Evolutionary conservation across 768 basidiomycete genomes (phyloP).

Genomic region (Pleurotus cornucopiae): DNA sequence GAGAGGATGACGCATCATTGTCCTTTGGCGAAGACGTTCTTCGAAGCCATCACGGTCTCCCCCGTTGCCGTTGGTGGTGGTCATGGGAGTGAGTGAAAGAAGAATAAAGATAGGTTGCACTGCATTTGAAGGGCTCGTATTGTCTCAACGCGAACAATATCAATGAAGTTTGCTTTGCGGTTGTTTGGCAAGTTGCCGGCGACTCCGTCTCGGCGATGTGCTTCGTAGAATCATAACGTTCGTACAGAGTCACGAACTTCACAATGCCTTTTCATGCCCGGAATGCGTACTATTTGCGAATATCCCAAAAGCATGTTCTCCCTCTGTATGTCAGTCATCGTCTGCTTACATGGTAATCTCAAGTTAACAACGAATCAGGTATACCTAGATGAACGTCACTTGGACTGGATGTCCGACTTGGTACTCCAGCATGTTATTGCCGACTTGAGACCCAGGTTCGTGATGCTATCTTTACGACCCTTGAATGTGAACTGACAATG

Average conservation of each 20-base stretch:
- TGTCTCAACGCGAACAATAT: background rate
- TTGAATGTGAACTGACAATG: background rate
- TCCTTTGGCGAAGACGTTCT: slow-evolving; percentile 39
- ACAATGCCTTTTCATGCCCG: slow-evolving; percentile 64
- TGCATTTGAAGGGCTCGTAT: background rate
- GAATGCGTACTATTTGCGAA: slow-evolving; percentile 80
- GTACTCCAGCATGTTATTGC: slow-evolving; percentile 77
- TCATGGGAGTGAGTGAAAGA: background rate
- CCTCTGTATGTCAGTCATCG: slow-evolving; percentile 64
- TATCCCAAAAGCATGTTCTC: slow-evolving; percentile 68
- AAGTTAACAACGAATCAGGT: slow-evolving; percentile 36
- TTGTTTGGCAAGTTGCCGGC: no score
- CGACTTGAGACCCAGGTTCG: slow-evolving; percentile 56
- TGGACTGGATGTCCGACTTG: slow-evolving; percentile 86
- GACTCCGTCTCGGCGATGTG: background rate
- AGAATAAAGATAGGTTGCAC: background rate
- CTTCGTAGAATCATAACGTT: background rate
- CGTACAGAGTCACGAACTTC: background rate
- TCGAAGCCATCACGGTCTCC: slow-evolving; percentile 31
- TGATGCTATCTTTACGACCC: no score
- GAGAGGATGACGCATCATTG: slow-evolving; percentile 34
- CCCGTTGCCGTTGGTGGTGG: slow-evolving; percentile 23
- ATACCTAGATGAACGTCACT: slow-evolving; percentile 85
- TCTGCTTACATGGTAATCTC: background rate
- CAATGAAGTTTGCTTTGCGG: background rate